phyloP scores from a whole-genome alignment of 345 rosid genomes.

The Aquilaria malaccensis region DNA sequence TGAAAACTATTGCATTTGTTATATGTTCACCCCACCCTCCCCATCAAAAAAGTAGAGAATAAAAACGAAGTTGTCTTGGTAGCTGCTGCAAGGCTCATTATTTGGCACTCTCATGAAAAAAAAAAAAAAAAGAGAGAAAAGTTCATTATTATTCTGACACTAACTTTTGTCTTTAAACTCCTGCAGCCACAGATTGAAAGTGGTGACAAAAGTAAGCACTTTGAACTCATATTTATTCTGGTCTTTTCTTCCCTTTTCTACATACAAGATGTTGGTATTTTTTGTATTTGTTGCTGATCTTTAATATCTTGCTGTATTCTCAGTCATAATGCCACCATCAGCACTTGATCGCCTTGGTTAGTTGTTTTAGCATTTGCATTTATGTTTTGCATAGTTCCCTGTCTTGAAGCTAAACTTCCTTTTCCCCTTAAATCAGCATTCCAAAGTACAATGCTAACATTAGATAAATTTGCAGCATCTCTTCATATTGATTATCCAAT shows the following conservation, averaged over 20 bases:
- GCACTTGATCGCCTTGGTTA: slow-evolving; percentile 96
- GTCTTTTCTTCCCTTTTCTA: not conserved
- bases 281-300: not conserved
- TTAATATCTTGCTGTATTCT: slow-evolving; percentile 3
- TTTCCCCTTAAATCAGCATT: not conserved
- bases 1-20: too few relatives aligned
- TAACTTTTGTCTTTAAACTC: not conserved
- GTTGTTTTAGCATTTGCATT: slow-evolving; percentile 19
- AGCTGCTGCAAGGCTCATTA: too few relatives aligned
- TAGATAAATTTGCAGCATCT: slow-evolving; percentile 53
- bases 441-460: slow-evolving; percentile 10
- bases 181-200: slow-evolving; percentile 97
- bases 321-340: slow-evolving; percentile 99
- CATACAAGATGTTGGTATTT: not conserved
- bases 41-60: too few relatives aligned
- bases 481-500: slow-evolving; percentile 96
- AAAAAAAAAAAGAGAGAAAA: too few relatives aligned
- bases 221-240: slow-evolving; percentile 2
- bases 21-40: too few relatives aligned
- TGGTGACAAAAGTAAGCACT: slow-evolving; percentile 87
- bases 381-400: not conserved
- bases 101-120: too few relatives aligned
- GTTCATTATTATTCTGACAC: too few relatives aligned
- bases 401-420: not conserved
- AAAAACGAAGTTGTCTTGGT: too few relatives aligned